phyloP scores from a whole-genome alignment of 176 grass and related monocot genomes.

The Themeda triandra region DNA sequence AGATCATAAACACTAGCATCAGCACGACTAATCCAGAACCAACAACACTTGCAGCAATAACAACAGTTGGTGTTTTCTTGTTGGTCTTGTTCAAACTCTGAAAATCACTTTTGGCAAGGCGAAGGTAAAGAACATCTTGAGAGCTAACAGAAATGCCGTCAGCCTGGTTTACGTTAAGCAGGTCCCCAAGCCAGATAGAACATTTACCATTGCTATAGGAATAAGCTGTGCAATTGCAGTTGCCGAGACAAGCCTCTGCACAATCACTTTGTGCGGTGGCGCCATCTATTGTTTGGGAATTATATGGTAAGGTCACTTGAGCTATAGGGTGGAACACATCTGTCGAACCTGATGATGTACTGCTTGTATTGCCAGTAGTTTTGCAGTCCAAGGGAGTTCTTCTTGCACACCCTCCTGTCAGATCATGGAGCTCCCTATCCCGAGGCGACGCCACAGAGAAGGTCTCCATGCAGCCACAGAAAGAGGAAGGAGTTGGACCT shows the following conservation, averaged over 20 bases:
- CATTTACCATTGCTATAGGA: neutral
- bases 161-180: neutral
- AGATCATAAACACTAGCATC: neutral
- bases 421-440: slow-evolving; percentile 35
- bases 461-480: slow-evolving; percentile 40
- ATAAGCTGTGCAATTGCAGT: neutral
- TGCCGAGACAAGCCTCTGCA: neutral
- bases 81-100: neutral
- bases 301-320: slow-evolving; percentile 7
- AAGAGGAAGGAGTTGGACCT: neutral
- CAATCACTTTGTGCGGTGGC: neutral
- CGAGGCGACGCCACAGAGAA: slow-evolving; percentile 9
- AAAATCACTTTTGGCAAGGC: neutral
- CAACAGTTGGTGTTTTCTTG: neutral
- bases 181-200: neutral
- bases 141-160: neutral
- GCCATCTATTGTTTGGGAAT: neutral
- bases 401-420: slow-evolving; percentile 34
- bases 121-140: slow-evolving; percentile 8
- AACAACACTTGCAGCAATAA: neutral
- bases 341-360: neutral
- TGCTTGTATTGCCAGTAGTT: neutral
- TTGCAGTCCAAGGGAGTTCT: slow-evolving; percentile 30
- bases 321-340: neutral
- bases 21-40: neutral